Percentiles rank a stretch among this genome's conserved stretches.
Evolutionary conservation across 2,329 filamentous ascomycete species (phyloP).

Genomic region (Lecanicillium sp.): DNA sequence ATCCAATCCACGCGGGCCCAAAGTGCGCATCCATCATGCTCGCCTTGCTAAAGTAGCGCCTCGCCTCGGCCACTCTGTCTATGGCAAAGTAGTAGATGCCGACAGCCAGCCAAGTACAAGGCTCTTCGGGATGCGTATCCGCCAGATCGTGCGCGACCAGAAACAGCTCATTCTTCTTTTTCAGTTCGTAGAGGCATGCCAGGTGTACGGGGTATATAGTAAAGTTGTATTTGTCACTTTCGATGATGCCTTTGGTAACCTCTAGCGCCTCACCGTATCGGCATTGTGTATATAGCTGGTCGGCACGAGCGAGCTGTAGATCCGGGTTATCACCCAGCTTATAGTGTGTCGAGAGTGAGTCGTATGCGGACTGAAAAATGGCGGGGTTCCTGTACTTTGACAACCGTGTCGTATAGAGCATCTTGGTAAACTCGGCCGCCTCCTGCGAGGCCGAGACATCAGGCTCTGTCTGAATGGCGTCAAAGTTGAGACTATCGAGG

Average conservation of each 20-base stretch:
- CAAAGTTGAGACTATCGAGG: conserved; percentile 83
- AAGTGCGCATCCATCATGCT: conserved; percentile 98
- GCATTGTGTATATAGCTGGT: conserved; percentile 90
- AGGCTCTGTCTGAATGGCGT: conserved; percentile 62
- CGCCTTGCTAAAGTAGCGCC: conserved; percentile 94
- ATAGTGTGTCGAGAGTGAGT: conserved; percentile 91
- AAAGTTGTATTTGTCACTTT: conserved; percentile 84
- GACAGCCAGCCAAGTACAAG: conserved; percentile 89
- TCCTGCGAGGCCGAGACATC: conserved; percentile 69
- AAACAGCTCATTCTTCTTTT: conserved; percentile 82
- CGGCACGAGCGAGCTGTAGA: conserved; percentile 81
- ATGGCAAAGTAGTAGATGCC: conserved; percentile 92
- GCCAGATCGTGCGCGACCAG: conserved; percentile 88
- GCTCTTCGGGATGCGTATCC: conserved; percentile 84
- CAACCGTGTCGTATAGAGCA: conserved; percentile 90
- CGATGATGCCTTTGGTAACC: conserved; percentile 77
- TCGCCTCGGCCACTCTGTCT: conserved; percentile 83
- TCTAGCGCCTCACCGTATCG: conserved; percentile 81
- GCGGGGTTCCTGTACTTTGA: conserved; percentile 90
- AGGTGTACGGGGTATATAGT: conserved; percentile 84
- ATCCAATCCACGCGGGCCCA: conserved; percentile 96
- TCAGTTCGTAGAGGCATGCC: conserved; percentile 82
- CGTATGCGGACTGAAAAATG: conserved; percentile 77
- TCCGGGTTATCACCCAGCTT: conserved; percentile 81
- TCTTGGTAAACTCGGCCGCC: conserved; percentile 87